Base-by-base conservation (phyloP, 495 filamentous ascomycete species). In the Tuber brumale region DNA sequence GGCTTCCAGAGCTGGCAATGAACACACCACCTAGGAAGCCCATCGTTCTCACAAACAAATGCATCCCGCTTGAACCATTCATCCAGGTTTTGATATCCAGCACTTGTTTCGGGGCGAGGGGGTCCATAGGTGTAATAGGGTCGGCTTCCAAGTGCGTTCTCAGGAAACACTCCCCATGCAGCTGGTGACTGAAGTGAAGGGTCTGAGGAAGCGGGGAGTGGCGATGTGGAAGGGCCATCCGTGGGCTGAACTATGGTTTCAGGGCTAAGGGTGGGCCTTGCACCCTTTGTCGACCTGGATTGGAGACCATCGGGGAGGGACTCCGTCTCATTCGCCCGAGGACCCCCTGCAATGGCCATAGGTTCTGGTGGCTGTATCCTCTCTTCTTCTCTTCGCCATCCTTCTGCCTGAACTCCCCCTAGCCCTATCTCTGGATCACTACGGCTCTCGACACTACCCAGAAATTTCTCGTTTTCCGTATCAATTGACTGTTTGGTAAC, bases 1-100 rank as follows among this genome's bases (percentile, higher is more conserved):
- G 90, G 89, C 82, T 97, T 97, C 88, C 91, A 97, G 76, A 90
- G 91, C 73, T 87, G 87, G 83, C 94, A 97, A 72, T 86, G 86
- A 14, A 88, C 88, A 84, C 94, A 97, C 88, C 92, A 97, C 41
- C 87, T 88, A 0, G 94, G 94, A 37, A 89, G 87, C 10, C 94
- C 94, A 81, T 94, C 91, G 37, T 86, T 83, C 77, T 94, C 90
- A 82, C 92, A 97, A 10, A 94, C 87, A 84, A 95, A 97, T 9
- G 91, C 88, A 82, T 96, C 90, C 81, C 91, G 92, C 37, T 86
- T 73, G 71, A 79, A 80, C 74, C 71, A 80, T 37, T 79, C 78
- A 7, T 71, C 44, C 19, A 79, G 66, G 37, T 70, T 80, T 76
- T 73, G 76, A 19, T 71, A 74, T 57, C 75, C 78, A 23, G 73